Base-by-base conservation (phyloP, 495 filamentous ascomycete genomes). In the Parmelia sp. region DNA sequence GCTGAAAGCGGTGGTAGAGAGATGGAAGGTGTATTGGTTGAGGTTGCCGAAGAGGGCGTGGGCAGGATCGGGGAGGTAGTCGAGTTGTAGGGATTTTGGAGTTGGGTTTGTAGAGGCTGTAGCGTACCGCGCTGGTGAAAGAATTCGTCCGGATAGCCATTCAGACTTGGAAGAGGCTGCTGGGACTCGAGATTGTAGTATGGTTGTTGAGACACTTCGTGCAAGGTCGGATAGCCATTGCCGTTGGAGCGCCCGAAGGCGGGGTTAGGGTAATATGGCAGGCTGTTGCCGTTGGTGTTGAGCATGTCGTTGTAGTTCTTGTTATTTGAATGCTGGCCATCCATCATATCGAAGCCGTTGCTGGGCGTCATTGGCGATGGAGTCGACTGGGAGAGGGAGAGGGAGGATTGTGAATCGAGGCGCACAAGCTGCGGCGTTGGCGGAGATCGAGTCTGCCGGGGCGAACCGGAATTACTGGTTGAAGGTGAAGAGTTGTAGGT, bases 31-130 rank as follows among this genome's bases (percentile, higher is more conserved):
- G 60, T 71, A 42, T 66, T 71, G 8, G 66, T 69, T 29, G 71
- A 59, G 27, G 63, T 62, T 60, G 71, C 68, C 56, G 65, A 37
- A 58, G 69, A 5, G 60, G 70, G 66, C 57, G 64, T 62, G 62
- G 68, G 60, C 65, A 66, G 66, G 71, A 61, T 74, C 64, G 61
- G n/a, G 11, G 27, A 53, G 19, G 53, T 51, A 15, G 36, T 74
- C 71, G 58, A 71, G 47, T 59, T 58, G 42, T 51, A 62, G 37
- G 60, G 61, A 5, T 59, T 58, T 69, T 78, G 63, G 9, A 64
- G 55, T 66, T 70, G 67, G 70, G 66, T 63, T 76, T 79, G 66
- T 73, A 78, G 59, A 74, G 75, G 60, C 74, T 79, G 62, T 71
- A 78, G 45, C 74, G 73, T n/a, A 73, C 72, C 1, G 73, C 73